These are phyloP conservation scores for Pseudonectria buxi DNA, from an alignment of 2,329 filamentous ascomycete species.

Conservation along the genomic window DNA sequence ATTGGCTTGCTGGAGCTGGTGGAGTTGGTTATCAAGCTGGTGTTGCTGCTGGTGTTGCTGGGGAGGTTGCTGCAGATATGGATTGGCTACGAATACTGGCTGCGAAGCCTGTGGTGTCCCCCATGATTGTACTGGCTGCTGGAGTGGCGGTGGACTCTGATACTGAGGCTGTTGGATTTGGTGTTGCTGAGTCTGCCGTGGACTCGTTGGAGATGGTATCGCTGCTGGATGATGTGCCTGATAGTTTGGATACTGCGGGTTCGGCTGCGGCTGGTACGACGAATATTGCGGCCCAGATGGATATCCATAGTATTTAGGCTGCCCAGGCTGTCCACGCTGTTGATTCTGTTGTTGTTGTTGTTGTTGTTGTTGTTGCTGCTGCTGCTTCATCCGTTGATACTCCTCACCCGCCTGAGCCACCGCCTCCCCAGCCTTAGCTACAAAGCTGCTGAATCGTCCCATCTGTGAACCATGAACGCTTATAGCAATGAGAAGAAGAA, in stretches of 20 bases:
- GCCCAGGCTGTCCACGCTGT: not conserved
- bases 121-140: not conserved
- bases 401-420: constrained; percentile 16
- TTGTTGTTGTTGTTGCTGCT: constrained; percentile 4
- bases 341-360: not conserved
- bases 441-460: constrained; percentile 16
- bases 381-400: constrained; percentile 10
- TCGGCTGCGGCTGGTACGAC: not conserved
- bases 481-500: too few species aligned
- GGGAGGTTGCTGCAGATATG: not conserved
- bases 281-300: too few species aligned
- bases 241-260: not conserved
- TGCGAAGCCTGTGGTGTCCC: too few species aligned
- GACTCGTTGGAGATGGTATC: not conserved
- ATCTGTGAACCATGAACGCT: too few species aligned
- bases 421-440: constrained; percentile 18
- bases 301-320: not conserved
- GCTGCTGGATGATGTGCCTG: not conserved
- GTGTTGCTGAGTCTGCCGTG: constrained; percentile 5
- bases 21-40: not conserved
- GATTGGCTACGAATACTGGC: too few species aligned
- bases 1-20: not conserved
- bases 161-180: constrained; percentile 1
- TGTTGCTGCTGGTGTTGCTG: constrained; percentile 1
- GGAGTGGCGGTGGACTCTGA: constrained; percentile 1